These are phyloP conservation scores for Clarireedia paspali DNA, from an alignment of 2,329 filamentous ascomycete genomes.

Conservation along the genomic window DNA sequence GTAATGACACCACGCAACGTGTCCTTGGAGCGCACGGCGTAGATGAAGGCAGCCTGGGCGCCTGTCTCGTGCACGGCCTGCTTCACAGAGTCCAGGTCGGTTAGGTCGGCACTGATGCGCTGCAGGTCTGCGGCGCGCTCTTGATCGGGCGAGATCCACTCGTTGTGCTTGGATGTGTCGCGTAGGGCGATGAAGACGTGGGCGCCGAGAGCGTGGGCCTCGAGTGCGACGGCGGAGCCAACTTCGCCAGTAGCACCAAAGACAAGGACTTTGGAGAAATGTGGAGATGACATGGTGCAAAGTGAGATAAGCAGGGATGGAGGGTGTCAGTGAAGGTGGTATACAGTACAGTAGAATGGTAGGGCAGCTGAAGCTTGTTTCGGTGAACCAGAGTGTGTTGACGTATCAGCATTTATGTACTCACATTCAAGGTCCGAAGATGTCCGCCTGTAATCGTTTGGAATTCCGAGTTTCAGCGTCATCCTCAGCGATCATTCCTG, in stretches of 20 bases:
- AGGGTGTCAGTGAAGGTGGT: background rate
- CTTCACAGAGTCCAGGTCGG: conserved; percentile 33
- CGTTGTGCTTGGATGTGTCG: conserved; percentile 36
- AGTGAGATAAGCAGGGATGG: background rate
- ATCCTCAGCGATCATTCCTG: background rate
- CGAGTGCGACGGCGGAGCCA: conserved; percentile 34
- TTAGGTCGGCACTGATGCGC: conserved; percentile 38
- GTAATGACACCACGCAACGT: conserved; percentile 34
- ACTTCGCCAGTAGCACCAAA: conserved; percentile 43
- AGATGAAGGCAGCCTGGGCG: conserved; percentile 42
- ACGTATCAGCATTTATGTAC: background rate
- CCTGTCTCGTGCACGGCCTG: conserved; percentile 34
- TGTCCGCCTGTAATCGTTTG: background rate
- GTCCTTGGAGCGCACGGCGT: conserved; percentile 32
- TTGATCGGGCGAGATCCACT: conserved; percentile 16
- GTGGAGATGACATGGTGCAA: background rate
- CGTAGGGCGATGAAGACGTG: conserved; percentile 42
- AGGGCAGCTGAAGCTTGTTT: background rate
- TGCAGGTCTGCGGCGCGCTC: conserved; percentile 29
- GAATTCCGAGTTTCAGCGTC: background rate
- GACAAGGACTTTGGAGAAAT: conserved; percentile 30
- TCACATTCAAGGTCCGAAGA: background rate
- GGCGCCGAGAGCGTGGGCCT: conserved; percentile 34
- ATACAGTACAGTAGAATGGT: background rate
- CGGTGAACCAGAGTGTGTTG: background rate